These are phyloP conservation scores for Syzygium jambos DNA, from an alignment of 345 rosid species.

Conservation along the genomic window DNA sequence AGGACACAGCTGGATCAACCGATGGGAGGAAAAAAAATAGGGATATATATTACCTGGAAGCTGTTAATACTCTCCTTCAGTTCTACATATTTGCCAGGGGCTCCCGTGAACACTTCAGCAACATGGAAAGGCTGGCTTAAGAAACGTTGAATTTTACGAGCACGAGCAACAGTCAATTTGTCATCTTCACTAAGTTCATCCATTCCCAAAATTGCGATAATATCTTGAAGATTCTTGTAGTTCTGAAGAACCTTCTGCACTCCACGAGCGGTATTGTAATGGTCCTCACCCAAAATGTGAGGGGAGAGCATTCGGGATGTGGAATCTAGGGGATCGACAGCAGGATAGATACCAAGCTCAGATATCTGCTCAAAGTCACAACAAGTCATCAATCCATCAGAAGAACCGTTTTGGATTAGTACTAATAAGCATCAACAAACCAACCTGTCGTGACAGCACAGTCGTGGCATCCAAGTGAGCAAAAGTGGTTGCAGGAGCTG, in stretches of 20 bases:
- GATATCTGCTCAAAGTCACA: conserved; percentile 46
- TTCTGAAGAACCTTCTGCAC: conserved; percentile 97
- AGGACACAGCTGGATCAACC: neutral
- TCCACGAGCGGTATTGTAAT: conserved; percentile 96
- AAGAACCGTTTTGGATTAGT: neutral
- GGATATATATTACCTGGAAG: conserved; percentile 61
- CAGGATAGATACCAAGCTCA: conserved; percentile 98
- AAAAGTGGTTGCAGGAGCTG: conserved; percentile 98
- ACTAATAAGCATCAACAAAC: neutral
- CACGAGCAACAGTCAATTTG: conserved; percentile 93
- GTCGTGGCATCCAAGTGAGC: conserved; percentile 99
- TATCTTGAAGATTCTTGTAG: conserved; percentile 98
- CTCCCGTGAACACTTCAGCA: conserved; percentile 98
- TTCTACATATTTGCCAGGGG: conserved; percentile 95
- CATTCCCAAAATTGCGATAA: conserved; percentile 98
- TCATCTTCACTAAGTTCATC: conserved; percentile 99
- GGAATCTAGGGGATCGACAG: conserved; percentile 96
- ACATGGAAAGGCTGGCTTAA: conserved; percentile 99
- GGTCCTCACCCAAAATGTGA: conserved; percentile 88
- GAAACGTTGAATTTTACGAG: conserved; percentile 94
- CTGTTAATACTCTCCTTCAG: conserved; percentile 84
- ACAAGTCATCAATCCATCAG: neutral
- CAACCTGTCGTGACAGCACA: conserved; percentile 92
- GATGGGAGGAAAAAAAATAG: neutral
- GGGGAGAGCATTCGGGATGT: conserved; percentile 99